Evolutionary conservation across 176 grass and related monocot genomes (phyloP), one percentile per base, ranked within the genome.

Genomic region (Chloris gayana): DNA sequence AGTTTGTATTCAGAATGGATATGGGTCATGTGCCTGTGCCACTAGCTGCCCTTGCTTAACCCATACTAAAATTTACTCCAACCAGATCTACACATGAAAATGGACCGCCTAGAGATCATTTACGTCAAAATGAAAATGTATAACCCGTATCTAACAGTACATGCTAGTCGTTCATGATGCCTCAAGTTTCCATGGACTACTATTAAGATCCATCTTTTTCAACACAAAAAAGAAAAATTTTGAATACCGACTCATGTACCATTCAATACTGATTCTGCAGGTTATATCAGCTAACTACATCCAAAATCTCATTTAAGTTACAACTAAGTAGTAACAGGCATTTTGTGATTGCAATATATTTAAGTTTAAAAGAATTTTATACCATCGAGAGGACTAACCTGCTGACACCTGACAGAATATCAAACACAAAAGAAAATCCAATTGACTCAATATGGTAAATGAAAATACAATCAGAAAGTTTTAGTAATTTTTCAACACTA

Each of bases 221-320:
- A 57, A 12, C 56, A 59, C 56, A 59, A 24, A 25, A 24, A 10
- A 58, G 51, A 54, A 19, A 56, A 59, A 59, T 10, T 9, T 12
- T 59, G 8, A 7, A 12, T 26, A 9, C n/a, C 12, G n/a, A 22
- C 56, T 59, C 2, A 13, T 19, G 22, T 59, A 25, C 19, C 56
- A 59, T 25, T 59, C 51, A 22, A 54, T 54, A 22, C 51, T 54
- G 51, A 54, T 6, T 54, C 19, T 54, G 51, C 56, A 25, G 9
- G n/a, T 25, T 25, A 59, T 59, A 59, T 26, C 22, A 59, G n/a
- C 19, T 25, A 11, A 50, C 15, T 57, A 72, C 11, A 83, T 30
- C 11, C 72, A 26, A 72, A 51, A 27, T 78, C 27, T 18, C 73
- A 72, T 78, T 58, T 70, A 26, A 78, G 24, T 49, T 58, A 49